These are phyloP conservation scores for Rosellinia necatrix DNA, from an alignment of 2,329 filamentous ascomycete genomes.

Conservation along the genomic window DNA sequence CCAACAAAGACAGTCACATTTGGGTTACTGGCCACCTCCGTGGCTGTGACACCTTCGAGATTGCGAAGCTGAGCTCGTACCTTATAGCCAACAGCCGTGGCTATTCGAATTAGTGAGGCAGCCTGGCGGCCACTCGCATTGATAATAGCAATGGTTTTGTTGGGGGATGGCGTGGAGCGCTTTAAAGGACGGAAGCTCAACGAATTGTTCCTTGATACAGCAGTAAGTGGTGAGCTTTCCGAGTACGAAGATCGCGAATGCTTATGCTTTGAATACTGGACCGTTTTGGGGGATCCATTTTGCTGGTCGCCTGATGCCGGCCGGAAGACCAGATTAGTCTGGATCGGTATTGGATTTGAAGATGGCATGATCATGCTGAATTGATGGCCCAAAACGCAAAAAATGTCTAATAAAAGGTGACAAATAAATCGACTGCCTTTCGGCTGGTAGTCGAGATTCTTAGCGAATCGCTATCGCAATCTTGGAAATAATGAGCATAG, in stretches of 20 bases:
- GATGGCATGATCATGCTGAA: constrained; percentile 34
- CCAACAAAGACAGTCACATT: constrained; percentile 72
- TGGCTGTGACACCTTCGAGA: constrained; percentile 82
- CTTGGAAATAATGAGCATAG: neutral
- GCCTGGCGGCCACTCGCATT: constrained; percentile 96
- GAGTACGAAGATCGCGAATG: constrained; percentile 67
- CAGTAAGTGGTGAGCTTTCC: constrained; percentile 58
- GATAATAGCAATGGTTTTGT: constrained; percentile 89
- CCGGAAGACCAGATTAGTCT: constrained; percentile 41
- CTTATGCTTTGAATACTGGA: constrained; percentile 53
- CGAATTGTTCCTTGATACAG: constrained; percentile 61
- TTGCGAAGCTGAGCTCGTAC: constrained; percentile 92
- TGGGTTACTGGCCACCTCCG: constrained; percentile 79
- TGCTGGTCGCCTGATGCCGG: constrained; percentile 36
- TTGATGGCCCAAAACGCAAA: constrained; percentile 6
- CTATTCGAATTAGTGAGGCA: constrained; percentile 91
- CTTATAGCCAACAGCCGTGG: constrained; percentile 88
- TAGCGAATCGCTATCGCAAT: neutral
- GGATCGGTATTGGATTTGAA: constrained; percentile 42
- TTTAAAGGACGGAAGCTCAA: constrained; percentile 65
- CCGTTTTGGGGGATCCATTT: constrained; percentile 37
- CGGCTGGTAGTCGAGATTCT: neutral
- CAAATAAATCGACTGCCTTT: constrained; percentile 4
- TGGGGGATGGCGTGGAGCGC: constrained; percentile 61
- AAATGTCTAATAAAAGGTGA: constrained; percentile 7